Evolutionary conservation across 306 rosid species (phyloP).

Genomic region (Inga laurina): DNA sequence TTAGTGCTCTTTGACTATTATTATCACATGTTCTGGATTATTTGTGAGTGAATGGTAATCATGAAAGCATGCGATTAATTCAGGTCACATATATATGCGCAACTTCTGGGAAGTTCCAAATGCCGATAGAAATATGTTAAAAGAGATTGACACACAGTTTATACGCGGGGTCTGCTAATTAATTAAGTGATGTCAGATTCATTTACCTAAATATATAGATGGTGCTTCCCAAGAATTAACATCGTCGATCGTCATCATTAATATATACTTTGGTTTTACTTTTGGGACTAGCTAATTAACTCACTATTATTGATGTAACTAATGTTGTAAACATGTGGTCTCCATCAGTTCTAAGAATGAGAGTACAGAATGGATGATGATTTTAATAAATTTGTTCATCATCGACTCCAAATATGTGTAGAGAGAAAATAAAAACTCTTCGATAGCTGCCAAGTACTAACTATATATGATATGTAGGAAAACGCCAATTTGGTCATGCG

Average conservation of each 20-base stretch:
- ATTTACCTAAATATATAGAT: neutral
- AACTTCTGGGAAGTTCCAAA: neutral
- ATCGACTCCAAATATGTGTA: neutral
- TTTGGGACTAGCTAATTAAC: neutral
- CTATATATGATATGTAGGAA: neutral
- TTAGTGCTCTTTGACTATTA: neutral
- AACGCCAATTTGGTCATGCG: slow-evolving; percentile 11
- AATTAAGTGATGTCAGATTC: slow-evolving; percentile 27
- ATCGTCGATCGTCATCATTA: neutral
- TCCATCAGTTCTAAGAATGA: neutral
- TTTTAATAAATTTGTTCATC: neutral
- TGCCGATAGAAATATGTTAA: neutral
- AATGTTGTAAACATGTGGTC: too few species aligned
- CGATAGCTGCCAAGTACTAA: too few species aligned
- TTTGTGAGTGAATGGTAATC: neutral
- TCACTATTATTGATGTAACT: neutral
- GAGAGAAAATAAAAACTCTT: neutral
- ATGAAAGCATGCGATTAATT: neutral
- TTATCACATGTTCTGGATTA: neutral
- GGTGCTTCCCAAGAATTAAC: neutral
- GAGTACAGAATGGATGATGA: neutral
- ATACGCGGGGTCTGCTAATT: slow-evolving; percentile 16
- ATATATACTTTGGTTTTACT: neutral
- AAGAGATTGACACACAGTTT: neutral
- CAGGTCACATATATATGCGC: neutral